phyloP scores from a whole-genome alignment of 345 rosid genomes.

The Balakata baccata region DNA sequence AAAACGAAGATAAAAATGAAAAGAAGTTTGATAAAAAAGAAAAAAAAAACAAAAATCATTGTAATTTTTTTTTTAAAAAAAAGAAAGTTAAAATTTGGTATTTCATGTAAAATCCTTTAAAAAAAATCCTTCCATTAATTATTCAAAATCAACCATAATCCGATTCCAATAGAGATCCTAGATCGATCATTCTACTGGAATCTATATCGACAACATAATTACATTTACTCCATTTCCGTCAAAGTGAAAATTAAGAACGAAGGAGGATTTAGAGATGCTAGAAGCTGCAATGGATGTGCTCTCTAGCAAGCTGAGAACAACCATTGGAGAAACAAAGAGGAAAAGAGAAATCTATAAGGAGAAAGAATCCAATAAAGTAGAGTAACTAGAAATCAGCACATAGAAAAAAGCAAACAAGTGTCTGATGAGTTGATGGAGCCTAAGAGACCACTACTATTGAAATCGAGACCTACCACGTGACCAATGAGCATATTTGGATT shows the following conservation, averaged over 20 bases:
- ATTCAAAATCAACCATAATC: too few relatives aligned
- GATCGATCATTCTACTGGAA: background rate
- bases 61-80: too few relatives aligned
- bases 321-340: constrained; percentile 25
- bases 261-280: constrained; percentile 8
- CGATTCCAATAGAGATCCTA: background rate
- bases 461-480: too few relatives aligned
- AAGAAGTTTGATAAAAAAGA: too few relatives aligned
- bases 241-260: constrained; percentile 44
- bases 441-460: too few relatives aligned
- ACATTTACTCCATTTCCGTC: constrained; percentile 33
- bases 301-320: constrained; percentile 33
- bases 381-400: background rate
- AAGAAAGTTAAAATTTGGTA: too few relatives aligned
- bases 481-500: too few relatives aligned
- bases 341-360: background rate
- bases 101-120: background rate
- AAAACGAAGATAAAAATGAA: too few relatives aligned
- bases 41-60: too few relatives aligned
- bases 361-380: background rate
- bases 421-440: too few relatives aligned
- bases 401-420: background rate
- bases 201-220: constrained; percentile 6
- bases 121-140: too few relatives aligned
- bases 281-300: constrained; percentile 4